Evolutionary conservation across 73 alveolate species (phyloP).

Genomic region (Urostyla sp.): DNA sequence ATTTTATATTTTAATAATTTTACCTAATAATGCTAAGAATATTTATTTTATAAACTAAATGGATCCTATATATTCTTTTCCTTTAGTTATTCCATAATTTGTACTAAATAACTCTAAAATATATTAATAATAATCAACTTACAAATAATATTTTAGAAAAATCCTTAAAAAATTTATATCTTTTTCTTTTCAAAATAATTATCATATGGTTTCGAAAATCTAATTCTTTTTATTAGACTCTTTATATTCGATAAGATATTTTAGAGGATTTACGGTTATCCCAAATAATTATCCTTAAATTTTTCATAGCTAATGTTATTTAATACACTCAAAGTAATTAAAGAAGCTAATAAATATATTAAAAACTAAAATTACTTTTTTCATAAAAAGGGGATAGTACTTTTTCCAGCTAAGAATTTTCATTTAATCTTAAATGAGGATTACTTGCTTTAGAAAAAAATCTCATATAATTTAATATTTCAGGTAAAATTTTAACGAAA

Average conservation of each 20-base stretch:
- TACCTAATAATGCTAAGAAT: too few relatives aligned
- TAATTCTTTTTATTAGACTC: slow-evolving; percentile 12
- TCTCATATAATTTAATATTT: background rate
- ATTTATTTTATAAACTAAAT: too few relatives aligned
- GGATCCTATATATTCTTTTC: too few relatives aligned
- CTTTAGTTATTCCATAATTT: too few relatives aligned
- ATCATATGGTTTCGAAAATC: slow-evolving; percentile 26
- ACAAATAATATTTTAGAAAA: too few relatives aligned
- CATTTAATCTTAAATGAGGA: slow-evolving; percentile 4
- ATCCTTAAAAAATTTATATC: slow-evolving; percentile 22
- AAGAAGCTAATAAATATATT: slow-evolving; percentile 6
- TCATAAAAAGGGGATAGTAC: slow-evolving; percentile 23
- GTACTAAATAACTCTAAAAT: too few relatives aligned
- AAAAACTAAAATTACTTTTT: slow-evolving; percentile 1
- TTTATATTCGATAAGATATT: background rate
- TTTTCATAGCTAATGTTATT: slow-evolving; percentile 15
- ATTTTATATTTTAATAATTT: too few relatives aligned
- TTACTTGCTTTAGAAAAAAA: slow-evolving; percentile 8
- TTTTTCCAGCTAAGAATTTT: background rate
- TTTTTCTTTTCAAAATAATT: slow-evolving; percentile 45
- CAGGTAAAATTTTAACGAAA: slow-evolving; percentile 26
- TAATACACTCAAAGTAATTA: slow-evolving; percentile 26
- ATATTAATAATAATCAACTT: too few relatives aligned
- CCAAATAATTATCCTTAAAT: background rate
- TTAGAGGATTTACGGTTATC: slow-evolving; percentile 19